Percentiles rank a stretch among this genome's conserved stretches.
Evolutionary conservation across 2,329 filamentous ascomycete genomes (phyloP).

Genomic region (Neonectria magnoliae): DNA sequence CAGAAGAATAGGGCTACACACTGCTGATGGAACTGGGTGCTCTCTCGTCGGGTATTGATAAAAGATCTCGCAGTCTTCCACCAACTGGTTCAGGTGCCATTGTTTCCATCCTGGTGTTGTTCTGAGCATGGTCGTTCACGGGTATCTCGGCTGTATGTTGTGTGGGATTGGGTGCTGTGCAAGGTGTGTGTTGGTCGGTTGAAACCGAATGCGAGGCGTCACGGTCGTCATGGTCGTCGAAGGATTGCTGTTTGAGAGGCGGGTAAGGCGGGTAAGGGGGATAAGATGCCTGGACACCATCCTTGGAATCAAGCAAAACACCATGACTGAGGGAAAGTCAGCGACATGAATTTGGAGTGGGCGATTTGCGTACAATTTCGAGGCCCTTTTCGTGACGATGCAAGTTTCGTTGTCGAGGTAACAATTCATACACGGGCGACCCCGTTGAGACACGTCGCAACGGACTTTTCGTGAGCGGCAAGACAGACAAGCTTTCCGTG

Average conservation of each 20-base stretch:
- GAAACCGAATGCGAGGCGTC: neutral
- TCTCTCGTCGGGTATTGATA: neutral
- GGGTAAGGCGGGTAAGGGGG: slow-evolving; percentile 7
- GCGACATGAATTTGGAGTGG: neutral
- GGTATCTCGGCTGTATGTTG: neutral
- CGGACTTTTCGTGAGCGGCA: slow-evolving; percentile 61
- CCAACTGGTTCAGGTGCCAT: neutral
- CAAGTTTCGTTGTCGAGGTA: slow-evolving; percentile 58
- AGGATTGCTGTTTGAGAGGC: neutral
- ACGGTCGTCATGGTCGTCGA: neutral
- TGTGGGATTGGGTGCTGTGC: neutral
- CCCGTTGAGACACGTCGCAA: slow-evolving; percentile 59
- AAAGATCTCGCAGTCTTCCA: neutral
- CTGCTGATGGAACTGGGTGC: neutral
- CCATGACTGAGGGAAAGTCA: neutral
- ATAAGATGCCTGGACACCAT: neutral
- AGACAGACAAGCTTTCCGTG: slow-evolving; percentile 56
- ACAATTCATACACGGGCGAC: slow-evolving; percentile 61
- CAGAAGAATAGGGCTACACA: neutral
- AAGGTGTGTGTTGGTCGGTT: neutral
- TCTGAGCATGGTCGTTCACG: neutral
- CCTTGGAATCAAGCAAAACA: neutral
- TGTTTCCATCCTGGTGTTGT: neutral
- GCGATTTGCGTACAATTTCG: slow-evolving; percentile 45
- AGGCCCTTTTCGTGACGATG: slow-evolving; percentile 51